These are phyloP conservation scores for Alternaria sp. DNA, from an alignment of 2,329 filamentous ascomycete species.

Conservation along the genomic window DNA sequence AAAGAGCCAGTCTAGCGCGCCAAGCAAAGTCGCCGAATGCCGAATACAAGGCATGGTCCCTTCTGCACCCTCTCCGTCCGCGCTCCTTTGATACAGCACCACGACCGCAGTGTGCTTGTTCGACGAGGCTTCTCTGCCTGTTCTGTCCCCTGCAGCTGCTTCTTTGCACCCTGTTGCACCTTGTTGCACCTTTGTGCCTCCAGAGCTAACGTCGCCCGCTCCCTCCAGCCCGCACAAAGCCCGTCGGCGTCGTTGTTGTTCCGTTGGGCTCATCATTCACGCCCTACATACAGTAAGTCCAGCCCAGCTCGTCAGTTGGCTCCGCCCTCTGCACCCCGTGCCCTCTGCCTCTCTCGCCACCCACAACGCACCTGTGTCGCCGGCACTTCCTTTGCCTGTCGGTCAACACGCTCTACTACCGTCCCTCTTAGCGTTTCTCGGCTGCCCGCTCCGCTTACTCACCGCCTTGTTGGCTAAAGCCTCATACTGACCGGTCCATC, in stretches of 20 bases:
- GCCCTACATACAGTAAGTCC: conserved; percentile 49
- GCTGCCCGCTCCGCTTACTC: conserved; percentile 51
- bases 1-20: conserved; percentile 24
- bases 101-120: conserved; percentile 38
- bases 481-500: conserved; percentile 52
- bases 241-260: conserved; percentile 35
- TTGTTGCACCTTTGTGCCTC: conserved; percentile 7
- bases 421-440: conserved; percentile 32
- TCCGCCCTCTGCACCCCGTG: conserved; percentile 33
- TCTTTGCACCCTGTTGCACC: conserved; percentile 23
- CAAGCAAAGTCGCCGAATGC: conserved; percentile 27
- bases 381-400: conserved; percentile 27
- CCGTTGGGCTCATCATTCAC: conserved; percentile 52
- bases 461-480: conserved; percentile 55
- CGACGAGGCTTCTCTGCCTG: conserved; percentile 39
- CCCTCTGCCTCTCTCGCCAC: conserved; percentile 28
- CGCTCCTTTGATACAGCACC: conserved; percentile 30
- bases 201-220: conserved; percentile 26
- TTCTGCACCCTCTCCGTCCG: conserved; percentile 30
- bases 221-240: conserved; percentile 24
- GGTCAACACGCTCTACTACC: conserved; percentile 30
- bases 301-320: conserved; percentile 38
- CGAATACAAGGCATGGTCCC: conserved; percentile 26
- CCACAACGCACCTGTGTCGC: conserved; percentile 15
- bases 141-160: conserved; percentile 43